Base-by-base conservation (phyloP, 2,329 filamentous ascomycete species). In the Penicillium sp. region DNA sequence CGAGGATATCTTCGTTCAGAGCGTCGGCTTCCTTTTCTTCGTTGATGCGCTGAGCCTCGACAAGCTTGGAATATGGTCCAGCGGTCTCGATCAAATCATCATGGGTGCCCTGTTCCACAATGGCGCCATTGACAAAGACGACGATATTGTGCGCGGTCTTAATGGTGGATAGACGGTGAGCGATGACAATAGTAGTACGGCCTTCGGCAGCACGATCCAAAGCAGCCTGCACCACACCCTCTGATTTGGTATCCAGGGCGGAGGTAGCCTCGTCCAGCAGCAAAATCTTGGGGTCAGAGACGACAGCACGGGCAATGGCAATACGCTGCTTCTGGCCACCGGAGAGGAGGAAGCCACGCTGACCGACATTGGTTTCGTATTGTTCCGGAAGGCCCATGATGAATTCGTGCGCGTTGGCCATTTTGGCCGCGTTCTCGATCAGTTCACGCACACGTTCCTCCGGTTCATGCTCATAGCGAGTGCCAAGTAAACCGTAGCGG, bases 261-360 rank as follows among this genome's bases (percentile, higher is more conserved):
- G 87, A 93, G 0, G 93, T 98, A 4, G 93, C 93, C 68, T 98
- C 93, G 56, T 98, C 93, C 4, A 98, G 83, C 0, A 98, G 79
- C 1, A 98, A 77, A 61, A 98, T 84, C 73, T 90, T 94, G 0
- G 91, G 91, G 59, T 96, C 87, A 13, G 86, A 91, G 28, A 96
- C 88, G 48, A 96, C 81, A 35, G 90, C 90, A 62, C 90, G 80
- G 6, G 91, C 90, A 68, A 97, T 96, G 9, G 91, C 90, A 63
- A 97, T 94, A 59, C 93, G 88, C 70, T 97, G 93, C 69, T 96
- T 95, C 70, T 98, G 93, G 33, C 93, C 93, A 66, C 93, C 93
- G 47, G 88, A 95, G 7, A 98, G 77, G 45, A 96, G 73, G 65
- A 95, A 95, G 8, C 93, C 93, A 53, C 90, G 85, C 68, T 97